Conservation (phyloP, 2,329 filamentous ascomycete species). For the Zymoseptoria ardabiliae region DNA sequence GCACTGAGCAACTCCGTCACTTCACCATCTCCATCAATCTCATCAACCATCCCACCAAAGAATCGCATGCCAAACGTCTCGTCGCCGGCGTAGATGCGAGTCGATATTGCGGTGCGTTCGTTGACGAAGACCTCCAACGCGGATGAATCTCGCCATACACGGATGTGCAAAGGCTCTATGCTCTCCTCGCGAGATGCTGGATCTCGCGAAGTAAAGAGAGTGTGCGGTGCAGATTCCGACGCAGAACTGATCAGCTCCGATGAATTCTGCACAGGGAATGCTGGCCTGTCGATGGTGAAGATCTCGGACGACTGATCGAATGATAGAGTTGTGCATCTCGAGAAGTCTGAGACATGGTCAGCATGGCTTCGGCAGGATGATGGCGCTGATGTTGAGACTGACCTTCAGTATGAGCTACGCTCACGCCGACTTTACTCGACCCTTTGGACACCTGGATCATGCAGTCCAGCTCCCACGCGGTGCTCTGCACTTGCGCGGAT, state of each 20-base stretch:
- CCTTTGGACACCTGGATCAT: slow-evolving; percentile 17
- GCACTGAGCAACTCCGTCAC: slow-evolving; percentile 13
- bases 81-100: slow-evolving; percentile 25
- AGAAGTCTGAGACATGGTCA: slow-evolving; percentile 19
- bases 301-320: slow-evolving; percentile 35
- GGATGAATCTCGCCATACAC: slow-evolving; percentile 36
- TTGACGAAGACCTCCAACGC: slow-evolving; percentile 44
- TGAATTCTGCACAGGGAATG: slow-evolving; percentile 24
- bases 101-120: slow-evolving; percentile 36
- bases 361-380: neutral
- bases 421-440: slow-evolving; percentile 16
- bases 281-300: slow-evolving; percentile 35
- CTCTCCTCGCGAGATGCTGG: slow-evolving; percentile 1
- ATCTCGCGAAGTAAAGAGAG: slow-evolving; percentile 35
- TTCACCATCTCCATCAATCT: slow-evolving; percentile 3
- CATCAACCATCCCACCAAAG: slow-evolving; percentile 16
- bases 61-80: slow-evolving; percentile 19
- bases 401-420: slow-evolving; percentile 5
- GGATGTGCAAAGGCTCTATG: slow-evolving; percentile 33
- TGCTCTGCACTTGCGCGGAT: slow-evolving; percentile 7
- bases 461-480: slow-evolving; percentile 20
- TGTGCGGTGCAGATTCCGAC: slow-evolving; percentile 36
- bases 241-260: slow-evolving; percentile 30
- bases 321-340: slow-evolving; percentile 32
- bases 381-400: neutral